These are phyloP conservation scores for Gloeopeniophorella convolvens DNA, from an alignment of 768 basidiomycete genomes.

Conservation along the genomic window DNA sequence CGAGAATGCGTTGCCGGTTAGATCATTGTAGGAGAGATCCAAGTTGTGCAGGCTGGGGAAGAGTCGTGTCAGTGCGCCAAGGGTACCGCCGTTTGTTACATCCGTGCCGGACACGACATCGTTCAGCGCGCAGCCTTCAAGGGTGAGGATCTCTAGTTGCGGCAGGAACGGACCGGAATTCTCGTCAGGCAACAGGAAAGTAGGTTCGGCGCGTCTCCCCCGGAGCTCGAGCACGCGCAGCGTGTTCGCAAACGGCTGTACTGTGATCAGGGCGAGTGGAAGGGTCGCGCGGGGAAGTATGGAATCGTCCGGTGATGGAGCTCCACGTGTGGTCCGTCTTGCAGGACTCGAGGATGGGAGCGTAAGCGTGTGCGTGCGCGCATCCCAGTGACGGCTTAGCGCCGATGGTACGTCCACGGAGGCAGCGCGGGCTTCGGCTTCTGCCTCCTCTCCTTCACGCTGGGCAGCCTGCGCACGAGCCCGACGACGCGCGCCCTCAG, in stretches of 20 bases:
- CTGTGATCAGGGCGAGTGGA: constrained; percentile 15
- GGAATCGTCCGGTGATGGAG: background rate
- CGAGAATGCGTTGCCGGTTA: constrained; percentile 49
- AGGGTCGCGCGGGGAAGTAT: constrained; percentile 16
- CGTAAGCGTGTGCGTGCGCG: constrained; percentile 8
- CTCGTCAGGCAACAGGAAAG: constrained; percentile 45
- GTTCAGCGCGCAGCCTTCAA: constrained; percentile 67
- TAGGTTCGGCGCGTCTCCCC: constrained; percentile 61
- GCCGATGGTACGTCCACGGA: constrained; percentile 3
- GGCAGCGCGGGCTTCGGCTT: constrained; percentile 19
- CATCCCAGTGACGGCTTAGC: constrained; percentile 17
- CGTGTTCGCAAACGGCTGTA: constrained; percentile 19
- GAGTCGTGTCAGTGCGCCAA: constrained; percentile 53
- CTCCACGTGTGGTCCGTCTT: background rate
- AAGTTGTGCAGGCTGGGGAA: constrained; percentile 68
- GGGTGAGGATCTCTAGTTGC: constrained; percentile 60
- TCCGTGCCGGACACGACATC: constrained; percentile 44
- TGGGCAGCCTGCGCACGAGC: constrained; percentile 50
- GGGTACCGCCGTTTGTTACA: constrained; percentile 45
- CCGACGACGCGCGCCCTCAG: constrained; percentile 66
- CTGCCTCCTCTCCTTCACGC: background rate
- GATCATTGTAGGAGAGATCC: constrained; percentile 67
- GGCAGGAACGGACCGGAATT: constrained; percentile 45
- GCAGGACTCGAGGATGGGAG: constrained; percentile 13
- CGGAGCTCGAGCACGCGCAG: constrained; percentile 45